Evolutionary conservation across 2,329 filamentous ascomycete genomes (phyloP).

Genomic region (Fusarium luffae): DNA sequence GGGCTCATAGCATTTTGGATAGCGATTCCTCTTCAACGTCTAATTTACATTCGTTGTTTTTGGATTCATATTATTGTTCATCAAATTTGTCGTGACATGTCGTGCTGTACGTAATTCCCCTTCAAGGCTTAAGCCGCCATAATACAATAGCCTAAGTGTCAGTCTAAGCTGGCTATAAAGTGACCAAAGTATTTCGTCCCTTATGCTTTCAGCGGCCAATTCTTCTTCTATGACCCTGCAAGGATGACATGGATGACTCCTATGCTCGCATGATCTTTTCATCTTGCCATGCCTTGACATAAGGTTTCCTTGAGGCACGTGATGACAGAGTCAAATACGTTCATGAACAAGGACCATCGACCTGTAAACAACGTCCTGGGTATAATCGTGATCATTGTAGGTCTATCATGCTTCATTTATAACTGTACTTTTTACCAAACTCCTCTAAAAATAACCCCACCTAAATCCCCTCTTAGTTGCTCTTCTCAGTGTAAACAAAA

Average conservation of each 20-base stretch:
- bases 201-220: background rate
- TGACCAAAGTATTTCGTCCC: background rate
- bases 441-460: background rate
- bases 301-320: too few species aligned
- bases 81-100: too few species aligned
- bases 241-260: background rate
- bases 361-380: background rate
- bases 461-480: background rate
- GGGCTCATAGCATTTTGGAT: too few species aligned
- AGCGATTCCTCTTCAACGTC: too few species aligned
- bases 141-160: background rate
- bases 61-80: too few species aligned
- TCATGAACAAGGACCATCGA: background rate
- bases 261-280: background rate
- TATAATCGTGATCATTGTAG: constrained; percentile 30
- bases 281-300: background rate
- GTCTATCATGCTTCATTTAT: constrained; percentile 33
- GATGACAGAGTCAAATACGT: background rate
- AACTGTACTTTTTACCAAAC: constrained; percentile 17
- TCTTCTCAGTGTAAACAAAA: constrained; percentile 54
- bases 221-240: background rate
- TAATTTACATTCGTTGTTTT: too few species aligned
- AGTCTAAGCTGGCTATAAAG: background rate
- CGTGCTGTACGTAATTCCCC: too few species aligned
- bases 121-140: background rate